Percentiles rank a stretch among this genome's conserved stretches.
phyloP scores from a whole-genome alignment of 495 filamentous ascomycete species.

The Penicillium cosmopolitanum region DNA sequence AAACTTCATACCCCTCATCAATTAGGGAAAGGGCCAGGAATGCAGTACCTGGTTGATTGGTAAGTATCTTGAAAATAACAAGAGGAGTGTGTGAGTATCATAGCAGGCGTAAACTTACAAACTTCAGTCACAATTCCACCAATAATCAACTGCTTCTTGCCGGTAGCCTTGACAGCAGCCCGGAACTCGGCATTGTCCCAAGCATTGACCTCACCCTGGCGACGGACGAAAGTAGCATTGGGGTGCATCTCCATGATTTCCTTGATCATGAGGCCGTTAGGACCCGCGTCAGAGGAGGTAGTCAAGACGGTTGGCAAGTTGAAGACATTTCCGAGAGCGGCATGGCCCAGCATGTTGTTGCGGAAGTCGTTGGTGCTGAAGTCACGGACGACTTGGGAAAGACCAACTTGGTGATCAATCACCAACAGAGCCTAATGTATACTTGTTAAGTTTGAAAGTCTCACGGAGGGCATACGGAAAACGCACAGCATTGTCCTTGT shows the following conservation, averaged over 20 bases:
- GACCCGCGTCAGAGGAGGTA: constrained; percentile 63
- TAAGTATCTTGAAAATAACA: not conserved
- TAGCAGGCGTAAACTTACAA: constrained; percentile 44
- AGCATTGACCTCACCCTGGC: constrained; percentile 77
- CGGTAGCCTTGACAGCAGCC: constrained; percentile 63
- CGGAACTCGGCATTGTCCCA: constrained; percentile 80
- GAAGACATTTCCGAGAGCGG: constrained; percentile 67
- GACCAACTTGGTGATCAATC: constrained; percentile 74
- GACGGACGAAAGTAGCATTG: constrained; percentile 64
- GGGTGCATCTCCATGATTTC: constrained; percentile 73
- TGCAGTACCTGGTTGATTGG: constrained; percentile 52
- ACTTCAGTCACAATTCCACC: constrained; percentile 79
- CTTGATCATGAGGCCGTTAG: constrained; percentile 70
- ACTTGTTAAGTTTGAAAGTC: not conserved
- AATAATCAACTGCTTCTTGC: constrained; percentile 72
- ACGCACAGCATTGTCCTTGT: constrained; percentile 60
- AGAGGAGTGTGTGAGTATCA: not conserved
- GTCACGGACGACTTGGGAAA: constrained; percentile 68
- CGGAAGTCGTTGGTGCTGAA: constrained; percentile 63
- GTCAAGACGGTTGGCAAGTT: constrained; percentile 71
- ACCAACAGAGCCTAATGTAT: constrained; percentile 57
- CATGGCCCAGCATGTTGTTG: constrained; percentile 71
- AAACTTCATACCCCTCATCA: constrained; percentile 76
- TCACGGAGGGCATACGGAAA: not conserved
- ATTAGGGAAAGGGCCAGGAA: constrained; percentile 75